Conservation (phyloP, 306 rosid species). For the Quercus glauca region DNA sequence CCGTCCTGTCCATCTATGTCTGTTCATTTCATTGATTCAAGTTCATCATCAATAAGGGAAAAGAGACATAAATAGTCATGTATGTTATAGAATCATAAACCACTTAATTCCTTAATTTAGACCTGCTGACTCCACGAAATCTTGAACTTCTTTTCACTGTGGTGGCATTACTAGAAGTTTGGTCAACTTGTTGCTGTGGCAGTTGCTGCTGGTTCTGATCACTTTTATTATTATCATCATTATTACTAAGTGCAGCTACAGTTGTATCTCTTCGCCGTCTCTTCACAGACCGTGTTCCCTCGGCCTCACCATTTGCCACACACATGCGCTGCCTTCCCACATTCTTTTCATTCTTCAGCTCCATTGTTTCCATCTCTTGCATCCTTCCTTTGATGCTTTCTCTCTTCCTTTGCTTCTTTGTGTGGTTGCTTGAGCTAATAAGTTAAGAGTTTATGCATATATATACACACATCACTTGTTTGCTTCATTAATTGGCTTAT, state of each 20-base stretch:
- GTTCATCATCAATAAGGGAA: not conserved
- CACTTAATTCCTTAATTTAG: not conserved
- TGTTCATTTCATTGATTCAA: conserved; percentile 15
- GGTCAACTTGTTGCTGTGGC: conserved; percentile 23
- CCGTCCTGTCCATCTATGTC: conserved; percentile 94
- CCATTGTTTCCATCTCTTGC: conserved; percentile 33
- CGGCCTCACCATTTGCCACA: conserved; percentile 33
- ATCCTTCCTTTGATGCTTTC: not conserved
- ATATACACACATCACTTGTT: conserved; percentile 4
- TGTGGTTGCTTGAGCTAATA: not conserved
- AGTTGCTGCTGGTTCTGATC: conserved; percentile 19
- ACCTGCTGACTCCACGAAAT: conserved; percentile 84
- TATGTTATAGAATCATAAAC: not conserved
- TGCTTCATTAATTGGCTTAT: conserved; percentile 33
- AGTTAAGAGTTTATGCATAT: conserved; percentile 19
- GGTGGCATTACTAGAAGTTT: conserved; percentile 31
- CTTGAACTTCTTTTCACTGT: conserved; percentile 78
- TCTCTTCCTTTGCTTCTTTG: not conserved
- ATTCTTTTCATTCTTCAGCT: conserved; percentile 46
- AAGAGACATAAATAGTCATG: not conserved
- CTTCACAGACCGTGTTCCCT: conserved; percentile 37
- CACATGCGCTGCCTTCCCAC: conserved; percentile 19
- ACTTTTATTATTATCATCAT: conserved; percentile 21
- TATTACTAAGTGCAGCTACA: not conserved
- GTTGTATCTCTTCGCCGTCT: conserved; percentile 45